Conservation (phyloP, 2,329 filamentous ascomycete species). For the Trichoderma sp. region DNA sequence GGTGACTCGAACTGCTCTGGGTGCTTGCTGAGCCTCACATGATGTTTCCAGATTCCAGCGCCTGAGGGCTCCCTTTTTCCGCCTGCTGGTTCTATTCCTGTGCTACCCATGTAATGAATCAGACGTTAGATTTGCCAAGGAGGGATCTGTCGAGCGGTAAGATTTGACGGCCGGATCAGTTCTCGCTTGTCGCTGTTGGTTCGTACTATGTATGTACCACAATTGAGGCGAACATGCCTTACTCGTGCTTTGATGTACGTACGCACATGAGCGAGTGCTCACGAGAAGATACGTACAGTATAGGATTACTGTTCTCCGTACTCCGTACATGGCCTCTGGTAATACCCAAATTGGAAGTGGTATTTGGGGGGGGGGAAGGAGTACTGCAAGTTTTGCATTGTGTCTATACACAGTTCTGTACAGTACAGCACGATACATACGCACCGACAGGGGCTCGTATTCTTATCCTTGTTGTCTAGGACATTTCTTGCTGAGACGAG, state of each 20-base stretch:
- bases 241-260: neutral
- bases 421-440: neutral
- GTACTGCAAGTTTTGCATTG: neutral
- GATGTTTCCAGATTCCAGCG: neutral
- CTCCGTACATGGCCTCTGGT: constrained; percentile 2
- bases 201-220: neutral
- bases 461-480: constrained; percentile 1
- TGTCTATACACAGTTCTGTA: neutral
- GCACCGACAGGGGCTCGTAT: neutral
- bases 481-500: neutral
- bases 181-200: neutral
- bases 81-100: neutral
- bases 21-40: neutral
- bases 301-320: too few species aligned
- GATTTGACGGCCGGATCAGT: neutral
- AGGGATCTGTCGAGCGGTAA: neutral
- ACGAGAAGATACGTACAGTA: neutral
- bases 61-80: neutral
- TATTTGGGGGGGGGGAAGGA: neutral
- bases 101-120: constrained; percentile 2
- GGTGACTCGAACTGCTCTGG: neutral
- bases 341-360: neutral
- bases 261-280: neutral
- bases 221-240: neutral
- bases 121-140: constrained; percentile 1